Evolutionary conservation across 2,329 filamentous ascomycete species (phyloP).

Genomic region (Aspergillus tubingensis): DNA sequence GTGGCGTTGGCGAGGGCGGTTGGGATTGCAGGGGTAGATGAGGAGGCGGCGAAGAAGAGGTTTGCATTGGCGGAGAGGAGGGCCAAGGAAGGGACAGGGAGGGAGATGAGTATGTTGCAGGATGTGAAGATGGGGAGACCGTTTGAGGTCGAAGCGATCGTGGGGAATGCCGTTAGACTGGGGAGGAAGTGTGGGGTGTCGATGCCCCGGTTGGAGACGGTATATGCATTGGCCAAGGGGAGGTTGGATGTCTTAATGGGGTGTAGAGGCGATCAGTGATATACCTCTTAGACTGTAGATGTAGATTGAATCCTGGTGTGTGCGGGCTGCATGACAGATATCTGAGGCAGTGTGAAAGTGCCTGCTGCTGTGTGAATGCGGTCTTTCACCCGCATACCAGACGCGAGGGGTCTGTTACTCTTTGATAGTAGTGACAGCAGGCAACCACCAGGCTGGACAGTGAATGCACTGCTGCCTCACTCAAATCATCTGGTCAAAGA

Average conservation of each 20-base stretch:
- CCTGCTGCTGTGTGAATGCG: no score
- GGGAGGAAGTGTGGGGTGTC: conserved; percentile 43
- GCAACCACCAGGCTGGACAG: no score
- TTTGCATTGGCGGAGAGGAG: conserved; percentile 41
- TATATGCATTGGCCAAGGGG: conserved; percentile 50
- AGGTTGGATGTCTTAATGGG: conserved; percentile 13
- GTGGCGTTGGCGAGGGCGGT: conserved; percentile 42
- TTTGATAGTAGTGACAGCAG: no score
- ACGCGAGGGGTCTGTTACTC: no score
- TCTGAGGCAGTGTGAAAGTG: no score
- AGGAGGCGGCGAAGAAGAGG: conserved; percentile 41
- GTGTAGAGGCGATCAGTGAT: not conserved
- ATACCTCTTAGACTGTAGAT: not conserved
- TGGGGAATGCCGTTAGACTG: conserved; percentile 50
- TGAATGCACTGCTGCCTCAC: no score
- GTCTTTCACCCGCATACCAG: no score
- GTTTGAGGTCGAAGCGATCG: conserved; percentile 55
- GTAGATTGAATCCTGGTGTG: not conserved
- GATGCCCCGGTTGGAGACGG: conserved; percentile 45
- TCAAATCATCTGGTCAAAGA: no score
- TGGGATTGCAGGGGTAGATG: conserved; percentile 41
- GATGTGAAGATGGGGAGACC: conserved; percentile 46
- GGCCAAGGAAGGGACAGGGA: conserved; percentile 37
- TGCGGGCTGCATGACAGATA: no score
- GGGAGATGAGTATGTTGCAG: conserved; percentile 54